Base-by-base conservation (phyloP, 371 early-diverging fungal genomes). In the Mortierella polycephala region DNA sequence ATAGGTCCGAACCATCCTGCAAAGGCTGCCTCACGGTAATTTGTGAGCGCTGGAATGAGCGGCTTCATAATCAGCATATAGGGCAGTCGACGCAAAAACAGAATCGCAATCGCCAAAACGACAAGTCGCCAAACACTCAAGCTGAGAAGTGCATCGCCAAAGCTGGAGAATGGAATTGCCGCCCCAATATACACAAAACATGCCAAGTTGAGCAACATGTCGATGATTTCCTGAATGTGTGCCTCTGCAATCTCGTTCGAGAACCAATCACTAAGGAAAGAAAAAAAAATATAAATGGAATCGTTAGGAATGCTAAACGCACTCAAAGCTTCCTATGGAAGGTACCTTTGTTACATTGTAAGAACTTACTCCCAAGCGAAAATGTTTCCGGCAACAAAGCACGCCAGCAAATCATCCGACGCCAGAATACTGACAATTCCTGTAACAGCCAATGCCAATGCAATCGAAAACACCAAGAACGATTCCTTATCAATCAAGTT, bases 1-100 rank as follows among this genome's bases (percentile, higher is more conserved):
- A 99, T 93, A 1, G 99, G 99, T 5, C 98, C 99, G 79, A 97
- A 98, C 96, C 96, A 98, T 0, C 99, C 99, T 20, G 94, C 92
- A 81, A 98, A 98, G 5, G 96, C 74, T 0, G 95, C 96, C 79
- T 98, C 97, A 30, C 91, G 88, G 55, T 84, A 89, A 0, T 84
- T 93, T 39, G 87, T 83, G 45, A 98, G 72, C 2, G 93, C 91
- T 0, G 94, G 93, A 55, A 97, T 91, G 5, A 86, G 76, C 8
- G 84, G 85, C 42, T 91, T 88, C 45, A 94, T 69, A 0, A 87
- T 69, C 45, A 95, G 52, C 6, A 98, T 83, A 49, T 90, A 85
- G 0, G 98, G 96, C 6, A 97, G 77, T 8, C 99, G 87, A 52
- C 99, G 89, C 60, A 98, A 83, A 9, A 95, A 40, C 57, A 99